Evolutionary conservation across 139 green algal genomes (phyloP).

Genomic region (Chara braunii): DNA sequence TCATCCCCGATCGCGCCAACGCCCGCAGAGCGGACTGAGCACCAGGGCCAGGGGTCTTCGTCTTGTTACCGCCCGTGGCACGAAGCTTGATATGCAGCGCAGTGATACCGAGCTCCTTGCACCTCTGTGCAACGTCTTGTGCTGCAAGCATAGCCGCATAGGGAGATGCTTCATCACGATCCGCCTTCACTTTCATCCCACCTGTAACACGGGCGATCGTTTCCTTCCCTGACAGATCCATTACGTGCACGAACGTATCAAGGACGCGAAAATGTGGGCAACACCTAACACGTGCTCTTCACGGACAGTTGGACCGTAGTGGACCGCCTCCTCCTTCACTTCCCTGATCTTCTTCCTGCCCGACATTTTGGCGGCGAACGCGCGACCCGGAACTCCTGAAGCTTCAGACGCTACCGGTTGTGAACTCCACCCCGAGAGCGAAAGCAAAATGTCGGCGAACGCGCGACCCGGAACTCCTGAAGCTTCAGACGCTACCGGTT

Average conservation of each 20-base stretch:
- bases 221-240: conserved; percentile 95
- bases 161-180: conserved; percentile 94
- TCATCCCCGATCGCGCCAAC: conserved; percentile 92
- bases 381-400: too few relatives aligned
- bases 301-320: conserved; percentile 42
- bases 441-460: too few relatives aligned
- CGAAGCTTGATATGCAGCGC: conserved; percentile 97
- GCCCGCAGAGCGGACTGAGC: conserved; percentile 92
- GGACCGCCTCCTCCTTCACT: conserved; percentile 55
- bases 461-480: too few relatives aligned
- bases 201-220: conserved; percentile 87
- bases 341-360: conserved; percentile 47
- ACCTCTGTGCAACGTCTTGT: conserved; percentile 86
- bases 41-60: conserved; percentile 92
- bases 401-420: too few relatives aligned
- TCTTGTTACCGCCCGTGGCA: conserved; percentile 95
- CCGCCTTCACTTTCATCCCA: conserved; percentile 97
- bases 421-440: too few relatives aligned
- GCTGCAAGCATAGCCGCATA: conserved; percentile 98
- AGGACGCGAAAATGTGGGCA: conserved; percentile 98
- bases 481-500: too few relatives aligned
- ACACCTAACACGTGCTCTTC: conserved; percentile 96
- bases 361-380: too few relatives aligned
- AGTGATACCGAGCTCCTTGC: conserved; percentile 95
- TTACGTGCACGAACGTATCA: conserved; percentile 99